Conservation (phyloP, 2,329 filamentous ascomycete genomes). For the Knufia fluminis region DNA sequence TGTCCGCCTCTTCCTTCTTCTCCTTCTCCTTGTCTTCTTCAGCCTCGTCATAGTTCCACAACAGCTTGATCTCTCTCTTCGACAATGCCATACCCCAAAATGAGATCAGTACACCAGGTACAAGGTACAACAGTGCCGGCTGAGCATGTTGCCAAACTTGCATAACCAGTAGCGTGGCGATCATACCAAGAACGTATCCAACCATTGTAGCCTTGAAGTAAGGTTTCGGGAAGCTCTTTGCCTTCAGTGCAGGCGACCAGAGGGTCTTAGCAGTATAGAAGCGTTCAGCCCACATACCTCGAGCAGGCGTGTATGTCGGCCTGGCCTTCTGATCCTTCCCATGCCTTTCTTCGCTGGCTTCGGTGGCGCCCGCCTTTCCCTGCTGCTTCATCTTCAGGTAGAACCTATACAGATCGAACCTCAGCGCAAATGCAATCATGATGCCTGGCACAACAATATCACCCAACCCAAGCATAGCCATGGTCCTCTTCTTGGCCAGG, state of each 20-base stretch:
- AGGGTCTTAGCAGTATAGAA: constrained; percentile 58
- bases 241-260: constrained; percentile 29
- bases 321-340: constrained; percentile 9
- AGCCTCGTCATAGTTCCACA: constrained; percentile 75
- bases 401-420: constrained; percentile 82
- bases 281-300: constrained; percentile 70
- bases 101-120: constrained; percentile 69
- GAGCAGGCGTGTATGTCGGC: constrained; percentile 37
- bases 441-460: constrained; percentile 90
- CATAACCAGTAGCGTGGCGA: constrained; percentile 67
- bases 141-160: constrained; percentile 72
- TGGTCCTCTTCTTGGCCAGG: constrained; percentile 26
- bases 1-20: constrained; percentile 1
- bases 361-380: background rate
- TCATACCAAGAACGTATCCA: constrained; percentile 72
- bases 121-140: constrained; percentile 83
- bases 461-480: constrained; percentile 81
- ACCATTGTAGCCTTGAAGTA: constrained; percentile 72
- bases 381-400: constrained; percentile 54
- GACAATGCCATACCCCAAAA: constrained; percentile 65
- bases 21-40: constrained; percentile 31
- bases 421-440: constrained; percentile 74
- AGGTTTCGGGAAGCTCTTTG: constrained; percentile 60
- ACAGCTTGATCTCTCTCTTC: constrained; percentile 60
- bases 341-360: constrained; percentile 15